Evolutionary conservation across 441 rosid species (phyloP), one percentile per base, ranked within the genome.

Genomic region (Mallotus repandus): DNA sequence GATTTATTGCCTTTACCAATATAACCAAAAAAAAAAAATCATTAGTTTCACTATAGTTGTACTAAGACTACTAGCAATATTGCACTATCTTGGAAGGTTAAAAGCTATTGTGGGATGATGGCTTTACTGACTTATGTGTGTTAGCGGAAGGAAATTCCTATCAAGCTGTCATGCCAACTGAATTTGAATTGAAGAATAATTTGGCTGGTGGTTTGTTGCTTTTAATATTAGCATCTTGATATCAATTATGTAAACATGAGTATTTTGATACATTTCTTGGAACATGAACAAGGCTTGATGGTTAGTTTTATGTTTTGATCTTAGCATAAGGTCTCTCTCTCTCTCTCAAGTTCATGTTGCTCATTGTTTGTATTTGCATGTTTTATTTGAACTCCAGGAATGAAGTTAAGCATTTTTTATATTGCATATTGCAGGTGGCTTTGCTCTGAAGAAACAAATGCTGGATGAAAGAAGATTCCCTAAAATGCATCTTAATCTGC

Each of bases 401-500:
- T 53, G 73, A 69, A 57, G 60, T 66, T 58, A 22, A 69, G 35
- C 46, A 16, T 32, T 21, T 63, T 32, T 77, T 15, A 62, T 70
- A n/a, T 18, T 75, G 43, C 73, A 72, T 38, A 52, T 71, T 29
- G 71, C 86, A 95, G 98, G 98, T 75, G 89, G 99, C 78, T 89
- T 88, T 78, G 86, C 91, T 75, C 80, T 85, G 84, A 96, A 93
- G 89, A 96, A 93, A 82, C 88, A 93, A 69, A 90, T 96, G 98
- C 81, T 91, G 79, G 97, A 93, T 69, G 95, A 91, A 71, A 84
- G 98, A 86, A 91, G 94, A 78, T 90, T 96, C 77, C 98, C 99
- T 1, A 96, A 93, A 82, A 85, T 96, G 92, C 91, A 89, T 86
- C 94, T 96, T 70, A 84, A 93, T 84, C 83, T 96, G 88, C 98